phyloP scores from a whole-genome alignment of 129 eudicot genomes.

The carrot (Daucus carota) region DNA sequence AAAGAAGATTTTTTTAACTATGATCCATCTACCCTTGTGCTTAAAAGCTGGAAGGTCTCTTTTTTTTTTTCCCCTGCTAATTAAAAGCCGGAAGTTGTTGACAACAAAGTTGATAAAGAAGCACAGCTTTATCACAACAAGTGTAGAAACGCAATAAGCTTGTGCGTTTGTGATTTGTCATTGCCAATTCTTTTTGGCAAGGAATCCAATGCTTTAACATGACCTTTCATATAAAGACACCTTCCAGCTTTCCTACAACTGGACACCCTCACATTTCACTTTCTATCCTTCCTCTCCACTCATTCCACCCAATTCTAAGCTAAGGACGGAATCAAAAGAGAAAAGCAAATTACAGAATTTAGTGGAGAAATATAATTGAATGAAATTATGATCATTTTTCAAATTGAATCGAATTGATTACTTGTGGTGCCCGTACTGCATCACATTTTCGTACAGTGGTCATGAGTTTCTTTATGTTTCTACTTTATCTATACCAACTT shows the following conservation, averaged over 20 bases:
- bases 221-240: conserved; percentile 5
- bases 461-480: neutral
- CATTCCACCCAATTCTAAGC: neutral
- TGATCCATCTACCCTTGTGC: no score
- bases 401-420: neutral
- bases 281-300: neutral
- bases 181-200: neutral
- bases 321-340: no score
- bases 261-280: neutral
- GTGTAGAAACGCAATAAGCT: neutral
- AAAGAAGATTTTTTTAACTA: no score
- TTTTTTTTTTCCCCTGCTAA: no score
- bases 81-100: neutral
- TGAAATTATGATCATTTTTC: neutral
- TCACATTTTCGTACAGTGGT: neutral
- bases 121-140: neutral
- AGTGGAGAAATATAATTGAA: no score
- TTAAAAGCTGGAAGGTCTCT: no score
- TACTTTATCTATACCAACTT: neutral
- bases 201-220: conserved; percentile 1
- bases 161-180: neutral
- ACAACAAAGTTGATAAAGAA: neutral
- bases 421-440: neutral
- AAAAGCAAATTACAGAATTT: no score
- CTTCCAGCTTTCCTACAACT: neutral